Evolutionary conservation across 108 stramenopile species (phyloP).

Genomic region (Nitzschia sp.): DNA sequence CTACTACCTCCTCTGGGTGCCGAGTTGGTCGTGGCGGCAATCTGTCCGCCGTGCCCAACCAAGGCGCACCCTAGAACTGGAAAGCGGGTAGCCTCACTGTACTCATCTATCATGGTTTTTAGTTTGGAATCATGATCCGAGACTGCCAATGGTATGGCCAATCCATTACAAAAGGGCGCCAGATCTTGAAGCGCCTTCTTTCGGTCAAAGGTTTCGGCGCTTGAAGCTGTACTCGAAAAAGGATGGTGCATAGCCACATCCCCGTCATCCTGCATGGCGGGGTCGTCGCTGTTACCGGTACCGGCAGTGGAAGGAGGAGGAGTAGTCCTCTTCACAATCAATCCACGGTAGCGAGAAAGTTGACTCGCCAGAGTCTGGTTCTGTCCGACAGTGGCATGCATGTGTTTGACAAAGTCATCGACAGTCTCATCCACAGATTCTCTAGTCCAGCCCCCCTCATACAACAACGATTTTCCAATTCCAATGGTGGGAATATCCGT

Average conservation of each 20-base stretch:
- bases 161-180: conserved; percentile 29
- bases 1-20: not conserved
- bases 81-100: not conserved
- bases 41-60: conserved; percentile 62
- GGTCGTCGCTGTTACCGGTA: not conserved
- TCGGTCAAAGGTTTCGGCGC: conserved; percentile 11
- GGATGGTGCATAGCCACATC: not conserved
- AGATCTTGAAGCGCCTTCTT: conserved; percentile 28
- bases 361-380: not conserved
- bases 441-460: conserved; percentile 35
- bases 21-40: not conserved
- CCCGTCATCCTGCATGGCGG: not conserved
- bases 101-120: not conserved
- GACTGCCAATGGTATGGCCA: conserved; percentile 45
- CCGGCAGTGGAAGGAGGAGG: too few relatives aligned
- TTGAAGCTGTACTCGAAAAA: not conserved
- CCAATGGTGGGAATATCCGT: conserved; percentile 67
- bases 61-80: conserved; percentile 49
- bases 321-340: not conserved
- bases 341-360: conserved; percentile 3
- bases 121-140: not conserved
- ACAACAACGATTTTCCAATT: conserved; percentile 62
- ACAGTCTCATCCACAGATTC: conserved; percentile 6
- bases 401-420: conserved; percentile 7
- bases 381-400: not conserved